Base-by-base conservation (phyloP, 768 basidiomycete genomes). In the Phaffia tasmanica region DNA sequence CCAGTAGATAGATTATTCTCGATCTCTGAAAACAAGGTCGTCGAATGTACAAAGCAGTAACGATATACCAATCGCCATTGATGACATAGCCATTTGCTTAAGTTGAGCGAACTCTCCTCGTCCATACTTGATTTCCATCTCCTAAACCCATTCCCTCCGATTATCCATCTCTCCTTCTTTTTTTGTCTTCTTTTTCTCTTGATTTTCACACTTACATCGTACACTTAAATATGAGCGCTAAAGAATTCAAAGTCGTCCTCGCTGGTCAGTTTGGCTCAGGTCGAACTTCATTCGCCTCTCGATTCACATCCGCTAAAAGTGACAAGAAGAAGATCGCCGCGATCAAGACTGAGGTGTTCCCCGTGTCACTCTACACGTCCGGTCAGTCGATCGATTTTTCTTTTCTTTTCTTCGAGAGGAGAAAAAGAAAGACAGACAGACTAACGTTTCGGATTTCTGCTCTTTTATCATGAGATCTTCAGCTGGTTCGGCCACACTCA, bases 181-280 rank as follows among this genome's bases (percentile, higher is more conserved):
- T 42, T 42, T 42, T 11, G 11, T 42, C 35, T 5, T 4, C 35
- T 11, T 11, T 42, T 42, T 11, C 6, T 42, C 35, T 42, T 11
- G 35, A 42, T 11, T 11, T 42, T 42, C 35, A 42, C 57, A 1
- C 30, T 47, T 19, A 19, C 32, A 42, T n/a, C 15, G 21, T 69
- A 7, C 30, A 18, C 47, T 19, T n/a, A 53, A 59, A 42, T 54
- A 71, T 71, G 70, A 64, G 65, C 11, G 50, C 54, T 30, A 69
- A 71, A 57, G 70, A 69, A 42, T 71, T 63, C 69, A 71, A 71
- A 56, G 58, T 71, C 62, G 71, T 71, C 21, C 62, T 71, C 42
- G 71, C 69, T 9, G 71, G 71, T 6, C 69, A 71, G 35, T 71
- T 71, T 56, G 71, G 69, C 25, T 70, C 69, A 21, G 65, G 69